Evolutionary conservation across 495 filamentous ascomycete genomes (phyloP).

Genomic region (Penicillium goetzii): DNA sequence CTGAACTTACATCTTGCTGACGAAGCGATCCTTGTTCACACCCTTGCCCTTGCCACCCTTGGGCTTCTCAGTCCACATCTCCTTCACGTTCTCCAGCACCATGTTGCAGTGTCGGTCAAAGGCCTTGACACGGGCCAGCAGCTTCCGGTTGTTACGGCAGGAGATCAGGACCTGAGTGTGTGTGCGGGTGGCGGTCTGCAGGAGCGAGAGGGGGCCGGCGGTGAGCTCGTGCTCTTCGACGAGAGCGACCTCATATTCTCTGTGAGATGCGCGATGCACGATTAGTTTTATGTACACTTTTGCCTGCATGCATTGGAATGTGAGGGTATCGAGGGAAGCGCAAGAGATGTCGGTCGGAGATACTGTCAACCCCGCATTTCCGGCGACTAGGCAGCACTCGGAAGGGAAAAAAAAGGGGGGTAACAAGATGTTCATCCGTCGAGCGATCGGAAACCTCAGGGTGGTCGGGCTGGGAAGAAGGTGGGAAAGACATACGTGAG

Average conservation of each 20-base stretch:
- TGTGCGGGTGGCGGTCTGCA: conserved; percentile 86
- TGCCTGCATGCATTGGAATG: conserved; percentile 33
- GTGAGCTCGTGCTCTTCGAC: conserved; percentile 92
- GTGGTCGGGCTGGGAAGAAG: conserved; percentile 7
- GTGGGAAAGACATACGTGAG: conserved; percentile 65
- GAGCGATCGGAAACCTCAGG: conserved; percentile 12
- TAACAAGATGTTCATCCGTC: conserved; percentile 6
- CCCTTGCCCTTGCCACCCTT: conserved; percentile 86
- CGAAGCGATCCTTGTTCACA: conserved; percentile 97
- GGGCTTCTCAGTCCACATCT: conserved; percentile 99
- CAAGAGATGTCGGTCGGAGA: conserved; percentile 18
- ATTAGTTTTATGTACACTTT: conserved; percentile 29
- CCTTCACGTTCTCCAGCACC: conserved; percentile 97
- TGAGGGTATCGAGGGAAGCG: conserved; percentile 11
- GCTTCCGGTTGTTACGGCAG: conserved; percentile 85
- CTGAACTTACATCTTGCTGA: conserved; percentile 88
- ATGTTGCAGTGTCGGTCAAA: conserved; percentile 97
- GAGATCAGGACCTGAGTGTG: conserved; percentile 91
- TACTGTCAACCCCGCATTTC: conserved; percentile 22
- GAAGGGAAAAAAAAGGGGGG: conserved; percentile 12
- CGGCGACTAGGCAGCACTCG: conserved; percentile 16
- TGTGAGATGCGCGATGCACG: conserved; percentile 37
- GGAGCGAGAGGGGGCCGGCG: conserved; percentile 83
- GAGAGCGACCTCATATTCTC: conserved; percentile 86
- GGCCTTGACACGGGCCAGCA: conserved; percentile 79